These are phyloP conservation scores for Tulasnella sp. DNA, from an alignment of 768 basidiomycete species.

Conservation along the genomic window DNA sequence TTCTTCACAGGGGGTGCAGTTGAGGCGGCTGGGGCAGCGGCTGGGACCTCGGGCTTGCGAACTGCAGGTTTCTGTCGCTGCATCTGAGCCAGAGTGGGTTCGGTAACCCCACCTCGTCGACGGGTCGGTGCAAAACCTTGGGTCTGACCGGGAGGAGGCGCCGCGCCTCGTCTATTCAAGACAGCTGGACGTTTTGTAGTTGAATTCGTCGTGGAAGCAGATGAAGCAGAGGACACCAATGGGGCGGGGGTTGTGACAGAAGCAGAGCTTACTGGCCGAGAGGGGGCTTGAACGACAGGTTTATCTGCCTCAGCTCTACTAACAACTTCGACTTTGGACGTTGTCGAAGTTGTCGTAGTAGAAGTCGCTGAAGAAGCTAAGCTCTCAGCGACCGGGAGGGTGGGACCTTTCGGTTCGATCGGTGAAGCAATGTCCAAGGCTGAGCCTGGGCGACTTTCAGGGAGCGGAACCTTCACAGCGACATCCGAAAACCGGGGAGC, in stretches of 20 bases:
- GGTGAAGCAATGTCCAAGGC: not conserved
- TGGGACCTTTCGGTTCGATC: not conserved
- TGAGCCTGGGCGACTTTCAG: not conserved
- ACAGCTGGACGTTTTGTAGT: not conserved
- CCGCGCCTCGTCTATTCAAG: not conserved
- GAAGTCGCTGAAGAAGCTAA: not conserved
- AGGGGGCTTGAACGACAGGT: not conserved
- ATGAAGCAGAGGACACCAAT: not conserved
- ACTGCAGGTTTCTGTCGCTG: conserved; percentile 14
- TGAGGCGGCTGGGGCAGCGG: not conserved
- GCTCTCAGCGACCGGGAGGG: not conserved
- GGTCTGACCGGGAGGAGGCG: conserved; percentile 1
- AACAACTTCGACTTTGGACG: not conserved
- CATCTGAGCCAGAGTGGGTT: conserved; percentile 11
- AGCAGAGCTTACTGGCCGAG: not conserved
- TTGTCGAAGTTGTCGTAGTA: not conserved
- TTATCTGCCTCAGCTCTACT: not conserved
- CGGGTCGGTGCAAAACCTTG: conserved; percentile 6
- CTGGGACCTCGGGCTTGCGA: not conserved
- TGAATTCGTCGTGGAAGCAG: not conserved
- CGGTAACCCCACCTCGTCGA: conserved; percentile 1
- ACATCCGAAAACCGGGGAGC: not conserved
- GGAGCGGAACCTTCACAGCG: not conserved
- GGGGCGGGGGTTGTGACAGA: not conserved
- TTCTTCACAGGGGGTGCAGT: not conserved